Base-by-base conservation (phyloP, 163 green algal genomes). In the Scenedesmus sp. region DNA sequence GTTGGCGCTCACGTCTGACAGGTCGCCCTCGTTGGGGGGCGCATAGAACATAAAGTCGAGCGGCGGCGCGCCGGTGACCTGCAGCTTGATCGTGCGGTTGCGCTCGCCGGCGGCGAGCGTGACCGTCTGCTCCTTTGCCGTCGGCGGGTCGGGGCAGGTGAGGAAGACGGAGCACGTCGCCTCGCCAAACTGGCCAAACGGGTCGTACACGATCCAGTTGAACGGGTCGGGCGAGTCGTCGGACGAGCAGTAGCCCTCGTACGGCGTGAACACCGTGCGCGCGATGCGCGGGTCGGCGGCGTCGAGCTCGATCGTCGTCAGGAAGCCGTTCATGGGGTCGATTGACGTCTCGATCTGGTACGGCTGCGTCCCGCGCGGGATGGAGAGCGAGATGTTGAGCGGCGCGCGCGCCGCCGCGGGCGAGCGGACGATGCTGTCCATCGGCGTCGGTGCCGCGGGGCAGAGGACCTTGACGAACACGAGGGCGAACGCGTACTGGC, bases 101-200 rank as follows among this genome's bases (percentile, higher is more conserved):
- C 29, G 22, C 1, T 36, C 65, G 17, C 45, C 47, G 9, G 31
- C 36, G 2, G 11, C 5, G 3, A 78, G 15, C 13, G 14, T 13
- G 9, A 78, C 34, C 14, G 4, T 60, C 31, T 78, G 70, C 13
- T 78, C 70, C 5, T 17, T 39, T 6, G 70, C 70, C 14, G 54
- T 66, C 9, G 70, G 70, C 3, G 70, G 13, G 3, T 54, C n/a
- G 15, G 70, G 70, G 53, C 70, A 78, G 3, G 18, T 29, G 24
- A 67, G 6, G 42, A 60, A 56, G 6, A 67, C 42, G 1, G 54
- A 29, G 53, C 54, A 64, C 9, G 50, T 54, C 15, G 36, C 70
- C n/a, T 78, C 70, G 4, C 70, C 70, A n/a, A 44, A 26, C 60
- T 78, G 70, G 14, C 70, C 70, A 78, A 78, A 78, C 1, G 56